Evolutionary conservation across 208 protist genomes (phyloP).

Genomic region (Trypanosoma cruzi): DNA sequence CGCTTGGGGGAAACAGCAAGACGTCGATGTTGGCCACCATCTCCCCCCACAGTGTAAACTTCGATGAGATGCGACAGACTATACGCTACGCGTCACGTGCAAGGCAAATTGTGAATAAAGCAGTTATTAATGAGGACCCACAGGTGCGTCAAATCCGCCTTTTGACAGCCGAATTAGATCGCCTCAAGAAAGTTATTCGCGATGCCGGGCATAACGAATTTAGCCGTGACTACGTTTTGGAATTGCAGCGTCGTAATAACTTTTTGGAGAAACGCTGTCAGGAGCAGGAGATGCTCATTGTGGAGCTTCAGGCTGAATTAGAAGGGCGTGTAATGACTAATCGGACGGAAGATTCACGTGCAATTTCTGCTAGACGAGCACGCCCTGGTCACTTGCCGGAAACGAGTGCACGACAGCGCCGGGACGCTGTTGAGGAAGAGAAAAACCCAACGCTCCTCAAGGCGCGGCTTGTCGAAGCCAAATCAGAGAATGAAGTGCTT

Average conservation of each 20-base stretch:
- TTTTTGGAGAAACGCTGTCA: slow-evolving; percentile 49
- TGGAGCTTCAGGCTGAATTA: slow-evolving; percentile 46
- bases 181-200: slow-evolving; percentile 54
- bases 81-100: slow-evolving; percentile 67
- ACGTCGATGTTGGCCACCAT: slow-evolving; percentile 62
- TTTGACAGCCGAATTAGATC: slow-evolving; percentile 58
- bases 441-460: background rate
- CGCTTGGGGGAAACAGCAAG: slow-evolving; percentile 56
- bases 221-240: slow-evolving; percentile 66
- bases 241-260: slow-evolving; percentile 21
- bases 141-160: slow-evolving; percentile 64
- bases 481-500: slow-evolving; percentile 7
- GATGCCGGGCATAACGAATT: slow-evolving; percentile 64
- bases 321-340: slow-evolving; percentile 34
- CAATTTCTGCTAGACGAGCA: slow-evolving; percentile 17
- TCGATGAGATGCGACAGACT: slow-evolving; percentile 60
- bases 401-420: background rate
- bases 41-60: slow-evolving; percentile 30
- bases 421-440: background rate
- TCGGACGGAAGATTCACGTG: slow-evolving; percentile 15
- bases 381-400: slow-evolving; percentile 15
- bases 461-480: background rate
- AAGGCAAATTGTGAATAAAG: slow-evolving; percentile 92
- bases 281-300: slow-evolving; percentile 58
- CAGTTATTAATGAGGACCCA: slow-evolving; percentile 92